Percentiles rank a stretch among this genome's conserved stretches.
phyloP scores from a whole-genome alignment of 495 filamentous ascomycete species.

The Articulospora tetracladia region DNA sequence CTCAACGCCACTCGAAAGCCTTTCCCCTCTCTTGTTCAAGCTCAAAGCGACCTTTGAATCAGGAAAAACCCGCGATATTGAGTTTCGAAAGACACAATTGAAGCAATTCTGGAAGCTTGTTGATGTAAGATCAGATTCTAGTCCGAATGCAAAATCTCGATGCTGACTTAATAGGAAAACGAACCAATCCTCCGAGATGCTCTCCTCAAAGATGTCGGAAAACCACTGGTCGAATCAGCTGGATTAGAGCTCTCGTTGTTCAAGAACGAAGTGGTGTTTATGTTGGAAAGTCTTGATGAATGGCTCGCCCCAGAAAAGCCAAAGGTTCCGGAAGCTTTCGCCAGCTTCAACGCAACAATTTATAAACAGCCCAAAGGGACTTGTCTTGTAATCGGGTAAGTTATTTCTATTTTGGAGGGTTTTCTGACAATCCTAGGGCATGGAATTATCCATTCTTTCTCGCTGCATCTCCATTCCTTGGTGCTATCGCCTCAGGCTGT shows the following conservation, averaged over 20 bases:
- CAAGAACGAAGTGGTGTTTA: not conserved
- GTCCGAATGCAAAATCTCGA: not conserved
- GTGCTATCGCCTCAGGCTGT: constrained; percentile 70
- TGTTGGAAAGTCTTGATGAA: not conserved
- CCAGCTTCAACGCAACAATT: not conserved
- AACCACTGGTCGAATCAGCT: not conserved
- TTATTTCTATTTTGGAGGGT: not conserved
- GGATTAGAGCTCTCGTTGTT: not conserved
- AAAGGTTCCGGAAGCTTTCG: not conserved
- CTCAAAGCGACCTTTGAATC: not conserved
- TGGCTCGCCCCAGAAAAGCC: not conserved
- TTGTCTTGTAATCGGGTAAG: not conserved
- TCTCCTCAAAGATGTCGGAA: not conserved
- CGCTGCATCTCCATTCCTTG: constrained; percentile 47
- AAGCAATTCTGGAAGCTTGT: not conserved
- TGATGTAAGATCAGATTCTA: not conserved
- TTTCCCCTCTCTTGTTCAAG: not conserved
- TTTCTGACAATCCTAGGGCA: not conserved
- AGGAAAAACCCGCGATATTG: not conserved
- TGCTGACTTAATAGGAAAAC: not conserved
- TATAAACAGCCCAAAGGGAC: not conserved
- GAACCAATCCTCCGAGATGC: not conserved
- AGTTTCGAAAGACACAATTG: not conserved
- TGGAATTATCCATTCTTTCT: not conserved
- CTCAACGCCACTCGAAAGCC: not conserved